Percentiles rank a stretch among this genome's conserved stretches.
Evolutionary conservation across 768 basidiomycete species (phyloP).

Genomic region (Trametes cinnabarina): DNA sequence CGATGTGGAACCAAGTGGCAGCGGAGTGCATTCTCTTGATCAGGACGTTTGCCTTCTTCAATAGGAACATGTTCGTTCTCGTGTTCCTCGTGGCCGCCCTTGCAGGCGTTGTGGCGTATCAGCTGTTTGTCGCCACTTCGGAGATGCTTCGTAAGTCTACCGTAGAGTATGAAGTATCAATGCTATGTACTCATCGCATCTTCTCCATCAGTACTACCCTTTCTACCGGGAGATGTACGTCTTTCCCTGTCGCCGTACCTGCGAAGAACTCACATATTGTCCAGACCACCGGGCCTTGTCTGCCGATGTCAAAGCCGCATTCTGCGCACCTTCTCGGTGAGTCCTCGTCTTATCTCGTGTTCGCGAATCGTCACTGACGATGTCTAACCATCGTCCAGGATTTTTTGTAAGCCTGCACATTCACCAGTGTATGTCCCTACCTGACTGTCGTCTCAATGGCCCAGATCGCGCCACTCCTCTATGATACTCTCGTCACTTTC

Average conservation of each 20-base stretch:
- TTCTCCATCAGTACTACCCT: slow-evolving; percentile 51
- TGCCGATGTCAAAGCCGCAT: slow-evolving; percentile 79
- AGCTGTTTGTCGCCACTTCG: slow-evolving; percentile 74
- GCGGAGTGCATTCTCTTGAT: slow-evolving; percentile 81
- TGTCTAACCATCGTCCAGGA: slow-evolving; percentile 17
- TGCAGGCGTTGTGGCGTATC: slow-evolving; percentile 74
- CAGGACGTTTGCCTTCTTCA: slow-evolving; percentile 84
- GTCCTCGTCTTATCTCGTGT: slow-evolving; percentile 37
- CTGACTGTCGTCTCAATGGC: not conserved
- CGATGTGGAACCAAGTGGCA: slow-evolving; percentile 86
- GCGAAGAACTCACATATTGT: not conserved
- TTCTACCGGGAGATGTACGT: slow-evolving; percentile 61
- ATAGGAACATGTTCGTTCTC: slow-evolving; percentile 68
- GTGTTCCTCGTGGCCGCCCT: slow-evolving; percentile 62
- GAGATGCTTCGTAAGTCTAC: slow-evolving; percentile 69
- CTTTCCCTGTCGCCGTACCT: not conserved
- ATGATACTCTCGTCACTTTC: slow-evolving; percentile 75
- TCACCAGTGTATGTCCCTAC: no score
- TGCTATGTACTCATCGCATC: not conserved
- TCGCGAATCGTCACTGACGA: not conserved
- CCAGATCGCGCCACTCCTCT: slow-evolving; percentile 77
- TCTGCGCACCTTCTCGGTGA: slow-evolving; percentile 78
- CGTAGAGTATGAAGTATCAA: not conserved
- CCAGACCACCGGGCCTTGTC: slow-evolving; percentile 64
- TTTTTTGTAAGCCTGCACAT: slow-evolving; percentile 24